These are phyloP conservation scores for Vitellaria paradoxa DNA, from an alignment of 179 eudicot genomes.

Conservation along the genomic window DNA sequence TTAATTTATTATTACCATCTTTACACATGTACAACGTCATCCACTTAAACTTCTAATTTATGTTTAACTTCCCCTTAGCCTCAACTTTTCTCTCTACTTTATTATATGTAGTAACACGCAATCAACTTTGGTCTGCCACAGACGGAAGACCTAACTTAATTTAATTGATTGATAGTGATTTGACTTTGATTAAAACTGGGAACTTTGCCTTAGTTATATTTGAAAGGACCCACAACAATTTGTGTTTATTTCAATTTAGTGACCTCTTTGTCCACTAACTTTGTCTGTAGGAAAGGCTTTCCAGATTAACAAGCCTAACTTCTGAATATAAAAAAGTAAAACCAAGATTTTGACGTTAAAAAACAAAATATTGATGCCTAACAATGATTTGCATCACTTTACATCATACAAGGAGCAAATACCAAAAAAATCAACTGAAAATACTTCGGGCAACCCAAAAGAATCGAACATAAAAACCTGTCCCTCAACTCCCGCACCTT, in stretches of 20 bases:
- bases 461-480: neutral
- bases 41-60: constrained; percentile 13
- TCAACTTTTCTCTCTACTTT: constrained; percentile 14
- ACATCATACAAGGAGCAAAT: constrained; percentile 4
- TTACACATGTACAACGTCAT: constrained; percentile 19
- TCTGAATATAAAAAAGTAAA: constrained; percentile 15
- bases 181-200: constrained; percentile 29
- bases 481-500: neutral
- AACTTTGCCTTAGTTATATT: constrained; percentile 22
- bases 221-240: constrained; percentile 32
- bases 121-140: constrained; percentile 26
- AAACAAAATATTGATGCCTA: constrained; percentile 9
- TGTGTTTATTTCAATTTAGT: constrained; percentile 20
- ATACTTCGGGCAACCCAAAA: constrained; percentile 6
- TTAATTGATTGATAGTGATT: constrained; percentile 27
- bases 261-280: constrained; percentile 29
- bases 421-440: neutral
- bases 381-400: constrained; percentile 13
- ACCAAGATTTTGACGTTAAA: constrained; percentile 6
- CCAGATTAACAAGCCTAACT: constrained; percentile 11
- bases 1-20: constrained; percentile 13
- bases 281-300: constrained; percentile 11
- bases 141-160: constrained; percentile 17
- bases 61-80: constrained; percentile 2
- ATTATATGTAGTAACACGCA: neutral